Evolutionary conservation across 768 basidiomycete species (phyloP), one percentile per base, ranked within the genome.

Genomic region (Collybiopsis confluens): DNA sequence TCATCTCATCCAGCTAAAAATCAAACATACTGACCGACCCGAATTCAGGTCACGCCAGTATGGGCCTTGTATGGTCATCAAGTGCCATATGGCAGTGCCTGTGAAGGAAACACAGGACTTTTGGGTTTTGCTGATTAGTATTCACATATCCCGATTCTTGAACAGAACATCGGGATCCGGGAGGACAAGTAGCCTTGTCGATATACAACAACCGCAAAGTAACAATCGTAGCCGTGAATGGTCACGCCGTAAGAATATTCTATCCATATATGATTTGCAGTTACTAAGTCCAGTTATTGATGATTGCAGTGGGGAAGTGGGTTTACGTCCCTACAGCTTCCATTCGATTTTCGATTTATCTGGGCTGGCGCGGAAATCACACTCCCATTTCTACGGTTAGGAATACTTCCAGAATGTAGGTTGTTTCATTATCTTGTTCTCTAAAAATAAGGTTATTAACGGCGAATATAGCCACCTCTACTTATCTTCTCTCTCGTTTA

Each of bases 121-220:
- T n/a, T n/a, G n/a, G n/a, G n/a, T n/a, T n/a, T n/a, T n/a, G n/a
- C n/a, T n/a, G n/a, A n/a, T n/a, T n/a, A n/a, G n/a, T n/a, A n/a
- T n/a, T n/a, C n/a, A n/a, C n/a, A n/a, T n/a, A n/a, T n/a, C n/a
- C n/a, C n/a, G n/a, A n/a, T n/a, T n/a, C n/a, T n/a, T n/a, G n/a
- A n/a, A 33, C 56, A 42, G 45, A 76, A 10, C 76, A 78, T 61
- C 67, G 79, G 33, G 81, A 82, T 55, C 57, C 65, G 3, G 82
- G 80, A 44, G 81, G 81, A 4, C 57, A 65, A 26, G 68, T 78
- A 7, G 62, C 79, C 20, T 59, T 82, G 43, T 70, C 72, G 9
- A 74, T 82, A 44, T 74, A 75, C 49, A 70, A 72, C 10, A 82
- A 79, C 64, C 75, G 80, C 43, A 83, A 83, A 61, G 70, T 83